These are phyloP conservation scores for Arxiozyma slooffiae DNA, from an alignment of 1,139 yeast genomes.

Conservation along the genomic window DNA sequence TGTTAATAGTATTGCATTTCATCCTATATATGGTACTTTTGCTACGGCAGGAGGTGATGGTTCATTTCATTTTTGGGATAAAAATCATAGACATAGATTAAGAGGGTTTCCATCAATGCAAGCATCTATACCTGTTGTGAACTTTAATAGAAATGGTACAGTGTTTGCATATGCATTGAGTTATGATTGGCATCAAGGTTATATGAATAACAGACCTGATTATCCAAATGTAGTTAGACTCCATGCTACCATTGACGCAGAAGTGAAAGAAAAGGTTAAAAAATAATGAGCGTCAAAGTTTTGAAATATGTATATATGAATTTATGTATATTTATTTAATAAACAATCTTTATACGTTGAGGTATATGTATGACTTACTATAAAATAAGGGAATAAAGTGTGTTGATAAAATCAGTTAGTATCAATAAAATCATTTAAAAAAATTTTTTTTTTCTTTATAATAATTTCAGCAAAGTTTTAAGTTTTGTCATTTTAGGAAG, in stretches of 20 bases:
- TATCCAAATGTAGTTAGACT: slow-evolving; percentile 68
- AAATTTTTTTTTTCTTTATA: not conserved
- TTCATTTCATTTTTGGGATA: slow-evolving; percentile 91
- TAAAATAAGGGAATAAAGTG: not conserved
- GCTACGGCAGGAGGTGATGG: slow-evolving; percentile 96
- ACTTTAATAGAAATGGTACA: slow-evolving; percentile 74
- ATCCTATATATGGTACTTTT: slow-evolving; percentile 84
- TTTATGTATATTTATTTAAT: not conserved
- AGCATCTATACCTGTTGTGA: slow-evolving; percentile 65
- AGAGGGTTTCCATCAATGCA: slow-evolving; percentile 69
- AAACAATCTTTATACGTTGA: not conserved
- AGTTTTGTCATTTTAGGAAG: not conserved
- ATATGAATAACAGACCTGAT: slow-evolving; percentile 64
- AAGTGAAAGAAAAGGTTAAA: slow-evolving; percentile 67
- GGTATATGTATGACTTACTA: not conserved
- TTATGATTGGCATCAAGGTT: slow-evolving; percentile 93
- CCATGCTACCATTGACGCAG: slow-evolving; percentile 80
- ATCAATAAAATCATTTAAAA: not conserved
- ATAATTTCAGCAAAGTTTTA: not conserved
- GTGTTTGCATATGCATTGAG: slow-evolving; percentile 87
- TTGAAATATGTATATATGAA: not conserved
- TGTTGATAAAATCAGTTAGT: no score
- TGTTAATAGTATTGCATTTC: slow-evolving; percentile 73
- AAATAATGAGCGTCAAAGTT: slow-evolving; percentile 22
- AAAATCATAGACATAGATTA: slow-evolving; percentile 80